These are phyloP conservation scores for Spirogloea muscicola DNA, from an alignment of 139 green algal genomes.

Conservation along the genomic window DNA sequence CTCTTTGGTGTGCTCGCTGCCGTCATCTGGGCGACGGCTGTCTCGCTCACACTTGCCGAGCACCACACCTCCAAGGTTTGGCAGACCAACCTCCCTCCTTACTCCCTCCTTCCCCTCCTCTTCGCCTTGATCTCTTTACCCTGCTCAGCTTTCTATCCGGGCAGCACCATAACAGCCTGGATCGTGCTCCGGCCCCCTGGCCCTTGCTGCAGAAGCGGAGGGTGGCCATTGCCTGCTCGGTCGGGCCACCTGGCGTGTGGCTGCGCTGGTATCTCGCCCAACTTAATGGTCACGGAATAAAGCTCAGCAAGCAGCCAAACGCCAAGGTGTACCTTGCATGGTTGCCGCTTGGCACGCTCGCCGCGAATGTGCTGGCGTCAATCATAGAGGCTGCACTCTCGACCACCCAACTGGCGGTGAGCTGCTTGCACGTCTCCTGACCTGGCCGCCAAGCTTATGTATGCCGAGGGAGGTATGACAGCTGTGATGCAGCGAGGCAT, in stretches of 20 bases:
- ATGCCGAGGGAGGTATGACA: too few species aligned
- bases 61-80: too few species aligned
- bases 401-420: slow-evolving; percentile 1
- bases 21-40: too few species aligned
- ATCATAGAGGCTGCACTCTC: slow-evolving; percentile 8
- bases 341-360: slow-evolving; percentile 29
- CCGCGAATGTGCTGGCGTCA: slow-evolving; percentile 19
- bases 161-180: neutral
- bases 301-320: neutral
- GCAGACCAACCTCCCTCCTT: too few species aligned
- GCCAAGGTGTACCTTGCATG: slow-evolving; percentile 21
- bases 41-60: too few species aligned
- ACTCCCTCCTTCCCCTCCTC: too few species aligned
- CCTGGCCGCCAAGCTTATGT: too few species aligned
- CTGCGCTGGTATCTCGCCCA: slow-evolving; percentile 28
- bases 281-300: slow-evolving; percentile 16
- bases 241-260: slow-evolving; percentile 30
- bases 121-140: too few species aligned
- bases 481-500: too few species aligned
- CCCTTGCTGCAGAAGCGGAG: neutral
- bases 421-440: too few species aligned
- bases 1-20: too few species aligned
- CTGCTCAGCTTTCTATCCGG: too few species aligned
- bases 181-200: neutral
- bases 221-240: neutral